Evolutionary conservation across 768 basidiomycete species (phyloP), one percentile per base, ranked within the genome.

Genomic region (Cytidiella melzeri): DNA sequence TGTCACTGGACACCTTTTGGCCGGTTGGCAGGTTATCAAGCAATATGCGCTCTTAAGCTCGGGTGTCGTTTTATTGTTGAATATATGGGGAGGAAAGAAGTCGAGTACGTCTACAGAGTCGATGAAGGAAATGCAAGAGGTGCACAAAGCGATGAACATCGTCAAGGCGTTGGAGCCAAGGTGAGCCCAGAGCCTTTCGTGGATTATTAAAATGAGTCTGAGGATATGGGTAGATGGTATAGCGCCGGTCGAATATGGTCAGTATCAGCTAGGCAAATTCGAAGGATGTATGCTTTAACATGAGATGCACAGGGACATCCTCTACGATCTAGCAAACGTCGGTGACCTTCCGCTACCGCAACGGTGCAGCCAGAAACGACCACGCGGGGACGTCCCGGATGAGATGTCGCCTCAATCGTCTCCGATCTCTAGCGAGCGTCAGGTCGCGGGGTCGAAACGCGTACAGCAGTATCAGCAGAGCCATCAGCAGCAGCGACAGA

Each of bases 281-380:
- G 27, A 25, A 23, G 18, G 26, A 23, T 20, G 24, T 26, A 13
- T 7, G 18, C 20, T 10, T 19, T 24, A n/a, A n/a, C 15, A 26
- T n/a, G 40, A n/a, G 2, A 15, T 30, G 5, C 1, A 41, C 51
- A 83, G 83, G 80, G 81, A 84, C 54, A 73, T 85, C 27, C 64
- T 85, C 15, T 83, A 75, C 52, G 82, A 85, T 54, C 66, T 86
- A 1, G 80, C 82, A 5, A 79, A 73, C 0, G 81, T 78, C 3
- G 81, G 83, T 2, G 80, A 83, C n/a, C 67, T 86, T 1, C 83
- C 82, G 0, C 68, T 84, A 11, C 83, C 83, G 4, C 69, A 73
- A 37, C 59, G 73, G 47, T 75, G 71, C 2, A 70, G 63, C 13
- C 72, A 74, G 48, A 85, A 86, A 51, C 78, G 83, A 7, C 80